Base-by-base conservation (phyloP, 1,139 yeast species). In the Saccharomycopsis hybrid region DNA sequence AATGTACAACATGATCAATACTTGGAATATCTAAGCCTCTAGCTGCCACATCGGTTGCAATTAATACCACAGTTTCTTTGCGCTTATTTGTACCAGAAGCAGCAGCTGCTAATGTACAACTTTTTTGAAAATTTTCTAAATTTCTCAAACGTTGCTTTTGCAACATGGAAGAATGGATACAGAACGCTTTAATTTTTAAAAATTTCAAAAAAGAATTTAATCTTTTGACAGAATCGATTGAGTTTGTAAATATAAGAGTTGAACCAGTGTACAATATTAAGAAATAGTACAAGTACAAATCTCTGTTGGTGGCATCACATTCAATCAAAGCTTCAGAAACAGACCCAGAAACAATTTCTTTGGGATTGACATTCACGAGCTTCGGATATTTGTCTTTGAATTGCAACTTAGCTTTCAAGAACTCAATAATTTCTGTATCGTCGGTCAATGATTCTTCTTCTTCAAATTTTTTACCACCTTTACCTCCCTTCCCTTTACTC, bases 1-100 rank as follows among this genome's bases (percentile, higher is more conserved):
- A 92, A 65, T 92, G 98, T 11, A 92, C 88, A 41, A 94, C 98
- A 65, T 92, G 98, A 60, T 89, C 85, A 49, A 94, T 90, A 46
- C 78, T 77, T 1, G 96, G 85, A 54, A 94, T 88, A 73, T 94
- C 99, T 55, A 94, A 74, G 54, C 99, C 99, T 71, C 99, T 80
- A 4, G 99, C 98, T 1, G 99, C 98, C 48, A 92, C 97, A 66
- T 92, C 99, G 1, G 97, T 88, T 1, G 97, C 96, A 49, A 94
- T 78, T 49, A 94, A 72, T 1, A 92, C 90, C 0, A 88, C 77
- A 2, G 86, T 75, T 56, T 72, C 74, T 4, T 66, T 62, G 25
- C 60, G 61, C 18, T 18, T 18, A 18, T 18, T 18, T 5, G 38
- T 47, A 28, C 45, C 38, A 4, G 5, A 4, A n/a, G 13, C 13